Evolutionary conservation across 495 filamentous ascomycete genomes (phyloP).

Genomic region (Penicillium soppii): DNA sequence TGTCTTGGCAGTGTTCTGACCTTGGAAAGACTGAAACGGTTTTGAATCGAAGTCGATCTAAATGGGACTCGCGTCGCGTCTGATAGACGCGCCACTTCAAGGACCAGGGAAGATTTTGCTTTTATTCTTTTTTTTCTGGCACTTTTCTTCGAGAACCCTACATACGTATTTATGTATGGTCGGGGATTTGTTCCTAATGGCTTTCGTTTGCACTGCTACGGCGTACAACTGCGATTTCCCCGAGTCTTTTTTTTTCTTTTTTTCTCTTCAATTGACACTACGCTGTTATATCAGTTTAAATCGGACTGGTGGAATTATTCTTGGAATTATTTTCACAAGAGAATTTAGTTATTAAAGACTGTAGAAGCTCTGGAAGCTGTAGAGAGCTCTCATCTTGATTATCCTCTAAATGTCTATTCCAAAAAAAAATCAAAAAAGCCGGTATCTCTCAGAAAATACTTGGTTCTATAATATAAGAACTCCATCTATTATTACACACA

Average conservation of each 20-base stretch:
- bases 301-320: no score
- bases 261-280: background rate
- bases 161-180: conserved; percentile 1
- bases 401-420: no score
- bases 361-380: no score
- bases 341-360: no score
- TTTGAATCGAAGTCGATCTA: background rate
- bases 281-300: background rate
- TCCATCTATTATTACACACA: no score
- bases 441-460: no score
- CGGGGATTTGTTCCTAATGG: background rate
- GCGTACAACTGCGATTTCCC: conserved; percentile 1
- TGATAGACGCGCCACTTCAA: conserved; percentile 4
- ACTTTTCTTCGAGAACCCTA: conserved; percentile 5
- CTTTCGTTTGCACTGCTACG: conserved; percentile 1
- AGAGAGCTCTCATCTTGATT: no score
- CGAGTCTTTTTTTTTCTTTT: background rate
- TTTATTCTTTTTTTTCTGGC: conserved; percentile 5
- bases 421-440: no score
- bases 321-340: no score
- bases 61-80: conserved; percentile 11
- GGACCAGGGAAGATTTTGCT: conserved; percentile 4
- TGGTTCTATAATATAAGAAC: no score
- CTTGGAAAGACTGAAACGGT: no score
- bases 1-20: no score